Evolutionary conservation across 768 basidiomycete species (phyloP), one percentile per base, ranked within the genome.

Genomic region (Crassisporium funariophilum): DNA sequence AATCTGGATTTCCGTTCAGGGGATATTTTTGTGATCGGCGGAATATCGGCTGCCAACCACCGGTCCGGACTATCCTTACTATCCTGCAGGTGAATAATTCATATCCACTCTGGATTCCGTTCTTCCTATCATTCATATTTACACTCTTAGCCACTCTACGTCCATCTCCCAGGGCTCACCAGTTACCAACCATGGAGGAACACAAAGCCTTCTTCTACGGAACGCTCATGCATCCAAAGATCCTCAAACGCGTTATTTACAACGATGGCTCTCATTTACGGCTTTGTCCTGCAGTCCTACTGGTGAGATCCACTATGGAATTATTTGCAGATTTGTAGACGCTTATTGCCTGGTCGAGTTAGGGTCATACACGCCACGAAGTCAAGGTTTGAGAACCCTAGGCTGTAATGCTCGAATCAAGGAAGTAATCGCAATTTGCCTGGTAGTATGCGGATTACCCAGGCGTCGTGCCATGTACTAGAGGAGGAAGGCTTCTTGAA

Each of bases 221-320:
- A 10, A 95, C 91, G 0, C 71, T 98, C 16, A 83, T 95, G 76
- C 91, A 94, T 57, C 92, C 93, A 5, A 79, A 79, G 40, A 87
- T 98, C 58, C 71, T 97, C 29, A 78, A 73, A 47, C 72, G 84
- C 15, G 92, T 97, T 5, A 82, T 97, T 35, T 74, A 74, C 5
- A 83, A 88, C 56, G 71, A 82, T 35, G 88, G 86, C 6, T 56
- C 68, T 6, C 71, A 83, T 51, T 73, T 95, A 2, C 60, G 79
- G 42, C 77, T 89, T 35, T 82, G 83, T 50, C 84, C 89, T 29
- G 93, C 91, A 4, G 60, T 94, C 5, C 63, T 97, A 6, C 69
- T 79, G 59, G 91, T 91, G 51, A 61, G 82, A 62, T 13, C 33
- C 42, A 21, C 11, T 41, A 21, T 7, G n/a, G 3, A 12, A 39